Base-by-base conservation (phyloP, 2,329 filamentous ascomycete species). In the Blastomyces parvus region DNA sequence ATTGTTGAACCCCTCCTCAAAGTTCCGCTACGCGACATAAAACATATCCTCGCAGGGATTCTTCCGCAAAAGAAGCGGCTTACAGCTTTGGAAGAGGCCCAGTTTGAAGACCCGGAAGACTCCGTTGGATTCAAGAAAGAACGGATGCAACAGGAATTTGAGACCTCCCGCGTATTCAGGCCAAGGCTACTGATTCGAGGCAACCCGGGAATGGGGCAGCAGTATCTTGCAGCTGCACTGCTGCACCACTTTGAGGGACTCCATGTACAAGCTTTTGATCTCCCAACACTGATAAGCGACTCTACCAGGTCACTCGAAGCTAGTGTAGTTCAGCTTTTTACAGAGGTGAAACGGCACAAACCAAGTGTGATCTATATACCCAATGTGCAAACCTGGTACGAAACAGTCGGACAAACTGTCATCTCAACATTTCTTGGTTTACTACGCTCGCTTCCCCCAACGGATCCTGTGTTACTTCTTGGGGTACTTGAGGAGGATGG, bases 291-390 rank as follows among this genome's bases (percentile, higher is more conserved):
- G 63, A 82, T 96, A 64, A 90, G 88, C 63, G 94, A 99, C 72
- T 85, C 86, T 3, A 87, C 89, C 66, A 85, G 90, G 69, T 86
- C 90, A 0, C 84, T 89, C 19, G 94, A 97, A 78, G 89, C 94
- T 68, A 90, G 92, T 11, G 86, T 99, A 66, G 91, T 96, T 14
- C 88, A 92, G 67, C 82, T 96, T 8, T 97, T 99, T 72, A 87
- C 90, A 0, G 94, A 97, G 77, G 90, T 96, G 46, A 90, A 93
- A 74, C 87, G 92, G 46, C 91, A 97, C 73, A 97, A 96, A 74
- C 94, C 94, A 0, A 95, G 91, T 73, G 90, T 97, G 46, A 94
- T 99, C 60, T 97, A 92, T 75, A 89, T 99, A 53, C 93, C 94
- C 1, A 88, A 91, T 68, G 85, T 97, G 59, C 89, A 96, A 68